Conservation (phyloP, 768 basidiomycete genomes). For the Podaxis pistillaris region DNA sequence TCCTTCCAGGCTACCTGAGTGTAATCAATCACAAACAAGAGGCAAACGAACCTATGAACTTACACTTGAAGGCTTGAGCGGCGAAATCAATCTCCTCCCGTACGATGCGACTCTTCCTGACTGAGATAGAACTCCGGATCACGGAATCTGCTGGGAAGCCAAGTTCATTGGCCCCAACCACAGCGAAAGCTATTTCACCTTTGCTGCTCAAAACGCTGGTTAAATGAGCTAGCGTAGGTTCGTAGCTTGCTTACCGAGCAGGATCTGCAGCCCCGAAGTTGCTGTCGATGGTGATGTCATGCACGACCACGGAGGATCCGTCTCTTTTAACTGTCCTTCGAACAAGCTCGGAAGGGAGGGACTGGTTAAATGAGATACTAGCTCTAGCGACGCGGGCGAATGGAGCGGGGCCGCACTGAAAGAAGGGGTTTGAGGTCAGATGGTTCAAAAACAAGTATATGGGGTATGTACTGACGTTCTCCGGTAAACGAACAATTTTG, state of each 20-base stretch:
- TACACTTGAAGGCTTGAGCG: conserved; percentile 1
- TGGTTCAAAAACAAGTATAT: background rate
- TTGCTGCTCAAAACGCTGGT: background rate
- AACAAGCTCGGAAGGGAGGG: conserved; percentile 17
- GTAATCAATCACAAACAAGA: conserved; percentile 15
- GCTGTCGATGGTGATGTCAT: conserved; percentile 20
- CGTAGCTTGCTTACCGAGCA: background rate
- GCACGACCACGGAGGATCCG: conserved; percentile 15
- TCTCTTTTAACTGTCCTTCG: conserved; percentile 14
- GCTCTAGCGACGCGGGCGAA: conserved; percentile 21
- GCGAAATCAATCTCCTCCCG: background rate
- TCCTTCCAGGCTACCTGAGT: background rate
- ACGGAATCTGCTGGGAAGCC: conserved; percentile 7
- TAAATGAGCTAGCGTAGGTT: background rate
- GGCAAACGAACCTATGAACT: background rate
- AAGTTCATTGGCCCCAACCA: conserved; percentile 13
- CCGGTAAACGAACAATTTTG: conserved; percentile 35
- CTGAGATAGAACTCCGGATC: background rate
- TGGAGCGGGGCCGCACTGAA: conserved; percentile 20
- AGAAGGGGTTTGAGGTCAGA: background rate
- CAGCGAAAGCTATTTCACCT: conserved; percentile 10
- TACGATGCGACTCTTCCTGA: background rate
- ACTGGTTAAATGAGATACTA: conserved; percentile 19
- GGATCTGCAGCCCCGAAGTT: conserved; percentile 19
- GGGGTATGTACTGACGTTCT: conserved; percentile 24